Conservation (phyloP, 2,329 filamentous ascomycete species). For the Chrysoporthe deuterocubensis region DNA sequence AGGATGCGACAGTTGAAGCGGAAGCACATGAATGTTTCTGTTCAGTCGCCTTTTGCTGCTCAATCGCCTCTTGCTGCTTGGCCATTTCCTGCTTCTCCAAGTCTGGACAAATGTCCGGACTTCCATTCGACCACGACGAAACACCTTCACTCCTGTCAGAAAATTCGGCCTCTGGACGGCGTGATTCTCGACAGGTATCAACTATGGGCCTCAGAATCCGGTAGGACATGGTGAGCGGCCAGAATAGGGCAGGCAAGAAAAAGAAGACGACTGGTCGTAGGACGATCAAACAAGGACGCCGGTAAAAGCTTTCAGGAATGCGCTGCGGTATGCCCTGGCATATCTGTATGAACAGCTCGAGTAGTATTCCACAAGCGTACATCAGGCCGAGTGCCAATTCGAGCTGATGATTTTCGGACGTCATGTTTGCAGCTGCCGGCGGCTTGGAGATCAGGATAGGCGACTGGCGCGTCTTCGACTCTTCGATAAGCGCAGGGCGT, state of each 20-base stretch:
- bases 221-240: constrained; percentile 6
- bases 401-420: neutral
- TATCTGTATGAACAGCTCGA: neutral
- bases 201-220: neutral
- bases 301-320: neutral
- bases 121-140: neutral
- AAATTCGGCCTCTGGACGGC: neutral
- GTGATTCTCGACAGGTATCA: neutral
- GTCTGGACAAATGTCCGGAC: neutral
- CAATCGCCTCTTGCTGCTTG: neutral
- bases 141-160: neutral
- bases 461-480: neutral
- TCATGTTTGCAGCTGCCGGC: neutral
- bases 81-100: constrained; percentile 10
- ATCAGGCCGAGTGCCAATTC: constrained; percentile 2
- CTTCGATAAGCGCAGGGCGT: too few species aligned
- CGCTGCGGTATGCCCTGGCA: neutral
- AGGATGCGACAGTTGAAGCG: neutral
- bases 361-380: constrained; percentile 4
- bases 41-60: neutral
- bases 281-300: neutral
- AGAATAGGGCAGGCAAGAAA: neutral
- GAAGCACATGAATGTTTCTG: neutral
- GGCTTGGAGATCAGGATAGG: neutral
- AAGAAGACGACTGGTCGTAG: constrained; percentile 2